Evolutionary conservation across 257 asterid genomes (phyloP).

Genomic region (Plantago major): DNA sequence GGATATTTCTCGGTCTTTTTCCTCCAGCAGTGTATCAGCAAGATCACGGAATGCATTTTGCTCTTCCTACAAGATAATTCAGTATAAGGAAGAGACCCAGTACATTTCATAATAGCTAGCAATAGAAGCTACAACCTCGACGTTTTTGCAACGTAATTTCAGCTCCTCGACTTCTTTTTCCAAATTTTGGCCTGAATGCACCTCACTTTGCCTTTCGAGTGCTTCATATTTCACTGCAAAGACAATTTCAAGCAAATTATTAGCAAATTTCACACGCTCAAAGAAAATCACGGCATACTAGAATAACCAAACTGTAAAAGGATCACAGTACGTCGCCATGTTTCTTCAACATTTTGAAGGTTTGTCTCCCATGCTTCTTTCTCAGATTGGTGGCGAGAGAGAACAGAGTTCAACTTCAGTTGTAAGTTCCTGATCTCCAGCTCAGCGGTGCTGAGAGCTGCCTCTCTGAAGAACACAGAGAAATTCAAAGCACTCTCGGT

Average conservation of each 20-base stretch:
- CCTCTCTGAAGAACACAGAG: constrained; percentile 62
- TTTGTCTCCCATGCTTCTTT: constrained; percentile 78
- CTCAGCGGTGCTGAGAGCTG: constrained; percentile 53
- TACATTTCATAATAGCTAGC: constrained; percentile 17
- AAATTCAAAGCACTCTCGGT: constrained; percentile 19
- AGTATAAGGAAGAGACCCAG: constrained; percentile 18
- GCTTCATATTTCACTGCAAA: constrained; percentile 77
- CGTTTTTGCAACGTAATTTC: constrained; percentile 43
- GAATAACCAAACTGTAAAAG: constrained; percentile 19
- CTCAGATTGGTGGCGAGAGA: constrained; percentile 67
- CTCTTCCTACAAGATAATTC: constrained; percentile 61
- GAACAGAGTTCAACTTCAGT: constrained; percentile 61
- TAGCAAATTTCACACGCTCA: constrained; percentile 1
- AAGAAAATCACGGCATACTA: constrained; percentile 7
- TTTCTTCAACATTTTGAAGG: constrained; percentile 85
- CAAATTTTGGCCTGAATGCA: constrained; percentile 37
- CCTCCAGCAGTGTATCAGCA: constrained; percentile 97
- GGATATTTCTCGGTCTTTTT: constrained; percentile 84
- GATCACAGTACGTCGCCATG: constrained; percentile 73
- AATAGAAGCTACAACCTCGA: constrained; percentile 54
- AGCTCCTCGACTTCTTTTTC: constrained; percentile 69
- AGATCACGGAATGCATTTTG: constrained; percentile 79
- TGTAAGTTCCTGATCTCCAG: constrained; percentile 66
- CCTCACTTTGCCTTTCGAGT: constrained; percentile 56
- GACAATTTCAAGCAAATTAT: constrained; percentile 19